These are phyloP conservation scores for Metschnikowia baotianmanensis DNA, from an alignment of 805 yeast genomes.

Conservation along the genomic window DNA sequence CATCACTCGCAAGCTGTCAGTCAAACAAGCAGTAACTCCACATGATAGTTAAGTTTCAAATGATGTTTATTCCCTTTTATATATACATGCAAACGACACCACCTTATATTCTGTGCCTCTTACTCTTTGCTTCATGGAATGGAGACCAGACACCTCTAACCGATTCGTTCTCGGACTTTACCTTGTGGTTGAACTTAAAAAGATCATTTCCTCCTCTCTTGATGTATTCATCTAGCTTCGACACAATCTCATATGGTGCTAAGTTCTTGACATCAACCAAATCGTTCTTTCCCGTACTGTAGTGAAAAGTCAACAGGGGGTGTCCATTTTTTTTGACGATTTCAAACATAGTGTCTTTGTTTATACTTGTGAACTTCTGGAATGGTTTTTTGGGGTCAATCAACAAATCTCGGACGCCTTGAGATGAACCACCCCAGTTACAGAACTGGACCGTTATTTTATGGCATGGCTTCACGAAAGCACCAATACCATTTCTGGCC, in stretches of 20 bases:
- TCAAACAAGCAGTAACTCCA: neutral
- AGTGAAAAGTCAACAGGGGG: constrained; percentile 56
- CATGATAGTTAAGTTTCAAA: neutral
- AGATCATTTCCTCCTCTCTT: constrained; percentile 69
- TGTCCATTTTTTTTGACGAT: constrained; percentile 75
- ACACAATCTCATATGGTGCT: constrained; percentile 56
- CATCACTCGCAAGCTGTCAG: no score
- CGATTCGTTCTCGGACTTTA: constrained; percentile 73
- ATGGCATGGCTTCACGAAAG: constrained; percentile 72
- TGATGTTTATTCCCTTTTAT: constrained; percentile 1
- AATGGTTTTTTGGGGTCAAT: constrained; percentile 46
- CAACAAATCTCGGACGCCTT: constrained; percentile 57
- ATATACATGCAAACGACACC: constrained; percentile 7
- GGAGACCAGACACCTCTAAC: constrained; percentile 99
- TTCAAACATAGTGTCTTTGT: constrained; percentile 71
- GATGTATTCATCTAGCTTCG: constrained; percentile 60
- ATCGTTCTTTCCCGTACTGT: constrained; percentile 28
- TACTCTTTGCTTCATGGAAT: constrained; percentile 59
- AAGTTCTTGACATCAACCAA: constrained; percentile 77
- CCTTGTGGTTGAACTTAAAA: constrained; percentile 67
- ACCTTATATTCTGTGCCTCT: constrained; percentile 37
- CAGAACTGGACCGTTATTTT: constrained; percentile 77
- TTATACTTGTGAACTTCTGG: constrained; percentile 51
- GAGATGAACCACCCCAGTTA: constrained; percentile 94
- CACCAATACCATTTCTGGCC: constrained; percentile 75